Conservation (phyloP, 805 yeast genomes). For the Wickerhamiella allomyrinae region DNA sequence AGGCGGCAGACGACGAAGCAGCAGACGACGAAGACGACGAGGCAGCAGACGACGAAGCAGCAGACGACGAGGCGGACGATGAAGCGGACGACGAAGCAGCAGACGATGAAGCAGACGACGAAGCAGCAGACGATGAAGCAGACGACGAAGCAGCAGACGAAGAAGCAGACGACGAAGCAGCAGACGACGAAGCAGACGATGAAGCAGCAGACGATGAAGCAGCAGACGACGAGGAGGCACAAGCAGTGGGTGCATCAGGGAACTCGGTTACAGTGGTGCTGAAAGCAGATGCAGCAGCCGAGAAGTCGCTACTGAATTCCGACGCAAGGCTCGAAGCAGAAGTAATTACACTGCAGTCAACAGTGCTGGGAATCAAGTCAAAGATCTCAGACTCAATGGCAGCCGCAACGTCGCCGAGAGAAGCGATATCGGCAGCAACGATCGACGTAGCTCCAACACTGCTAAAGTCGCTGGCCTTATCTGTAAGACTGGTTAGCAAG, state of each 20-base stretch:
- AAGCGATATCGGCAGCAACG: conserved; percentile 16
- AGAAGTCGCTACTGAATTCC: conserved; percentile 2
- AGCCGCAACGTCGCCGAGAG: conserved; percentile 5
- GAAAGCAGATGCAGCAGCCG: not conserved
- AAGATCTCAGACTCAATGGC: not conserved
- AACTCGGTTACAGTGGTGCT: not conserved
- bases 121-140: conserved; percentile 67
- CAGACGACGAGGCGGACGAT: conserved; percentile 33
- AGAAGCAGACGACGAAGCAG: conserved; percentile 8
- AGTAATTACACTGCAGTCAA: not conserved
- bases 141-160: conserved; percentile 29
- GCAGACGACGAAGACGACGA: conserved; percentile 65
- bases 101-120: not conserved
- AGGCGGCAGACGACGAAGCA: conserved; percentile 27
- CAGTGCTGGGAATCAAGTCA: not conserved
- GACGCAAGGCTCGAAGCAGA: not conserved
- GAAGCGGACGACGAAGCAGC: conserved; percentile 55
- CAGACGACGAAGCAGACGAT: not conserved
- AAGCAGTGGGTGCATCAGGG: not conserved
- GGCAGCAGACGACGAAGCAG: conserved; percentile 19
- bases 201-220: conserved; percentile 7
- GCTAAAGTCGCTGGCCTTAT: conserved; percentile 18
- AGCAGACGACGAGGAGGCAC: conserved; percentile 9
- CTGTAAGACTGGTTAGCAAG: conserved; percentile 14
- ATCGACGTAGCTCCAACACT: conserved; percentile 15